These are phyloP conservation scores for Tinospora cordifolia DNA, from an alignment of 164 flowering plant genomes.

Conservation along the genomic window DNA sequence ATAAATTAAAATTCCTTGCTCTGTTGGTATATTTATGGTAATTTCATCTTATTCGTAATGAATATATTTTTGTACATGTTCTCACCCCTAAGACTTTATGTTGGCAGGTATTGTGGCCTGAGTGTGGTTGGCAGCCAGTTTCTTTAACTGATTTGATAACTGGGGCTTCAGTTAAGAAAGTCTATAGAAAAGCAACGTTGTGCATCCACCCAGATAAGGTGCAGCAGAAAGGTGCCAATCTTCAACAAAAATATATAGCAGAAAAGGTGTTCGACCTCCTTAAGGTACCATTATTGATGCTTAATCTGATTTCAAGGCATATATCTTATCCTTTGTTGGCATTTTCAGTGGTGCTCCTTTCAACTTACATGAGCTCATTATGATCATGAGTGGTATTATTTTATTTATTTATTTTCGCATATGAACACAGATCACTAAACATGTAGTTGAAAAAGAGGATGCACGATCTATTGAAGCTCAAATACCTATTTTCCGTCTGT, in stretches of 20 bases:
- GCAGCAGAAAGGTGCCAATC: slow-evolving; percentile 86
- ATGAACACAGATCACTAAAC: background rate
- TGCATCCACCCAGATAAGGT: slow-evolving; percentile 93
- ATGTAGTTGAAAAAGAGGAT: background rate
- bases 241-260: slow-evolving; percentile 73
- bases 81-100: background rate
- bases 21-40: background rate
- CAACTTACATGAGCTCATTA: background rate
- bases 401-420: background rate
- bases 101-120: slow-evolving; percentile 80
- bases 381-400: background rate
- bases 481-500: background rate
- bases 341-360: background rate
- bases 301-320: background rate
- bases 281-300: slow-evolving; percentile 45
- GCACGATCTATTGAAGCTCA: background rate
- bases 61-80: background rate
- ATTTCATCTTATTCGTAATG: background rate
- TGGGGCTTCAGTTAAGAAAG: slow-evolving; percentile 65
- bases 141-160: slow-evolving; percentile 83
- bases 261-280: slow-evolving; percentile 92
- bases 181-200: slow-evolving; percentile 73
- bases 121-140: slow-evolving; percentile 83
- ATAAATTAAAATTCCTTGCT: background rate
- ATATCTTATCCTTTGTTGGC: background rate